phyloP scores from a whole-genome alignment of 495 filamentous ascomycete genomes.

The Baudoinia panamericana region DNA sequence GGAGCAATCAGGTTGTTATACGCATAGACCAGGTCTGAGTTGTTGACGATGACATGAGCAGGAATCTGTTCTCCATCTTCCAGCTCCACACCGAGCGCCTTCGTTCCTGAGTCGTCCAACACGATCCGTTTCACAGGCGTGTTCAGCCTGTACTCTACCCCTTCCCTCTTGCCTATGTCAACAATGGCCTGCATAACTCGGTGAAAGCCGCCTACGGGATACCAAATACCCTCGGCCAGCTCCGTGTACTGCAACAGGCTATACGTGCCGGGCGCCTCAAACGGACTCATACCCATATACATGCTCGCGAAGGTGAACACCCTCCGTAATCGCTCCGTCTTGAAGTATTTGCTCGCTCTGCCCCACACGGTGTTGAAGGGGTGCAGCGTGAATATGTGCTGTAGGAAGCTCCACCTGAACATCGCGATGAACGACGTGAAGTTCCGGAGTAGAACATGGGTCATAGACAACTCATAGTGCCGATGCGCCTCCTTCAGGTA shows the following conservation, averaged over 20 bases:
- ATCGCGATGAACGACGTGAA: conserved; percentile 44
- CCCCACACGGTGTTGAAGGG: conserved; percentile 52
- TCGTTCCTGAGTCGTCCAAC: conserved; percentile 32
- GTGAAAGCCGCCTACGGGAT: conserved; percentile 56
- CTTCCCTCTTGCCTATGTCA: conserved; percentile 40
- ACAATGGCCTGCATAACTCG: conserved; percentile 40
- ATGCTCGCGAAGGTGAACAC: conserved; percentile 63
- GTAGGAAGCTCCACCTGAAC: conserved; percentile 38
- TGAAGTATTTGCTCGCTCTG: conserved; percentile 48
- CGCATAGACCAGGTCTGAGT: conserved; percentile 57
- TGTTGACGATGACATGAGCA: conserved; percentile 51
- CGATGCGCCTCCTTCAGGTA: conserved; percentile 49
- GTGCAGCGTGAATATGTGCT: conserved; percentile 42
- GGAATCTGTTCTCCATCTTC: conserved; percentile 37
- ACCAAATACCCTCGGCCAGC: conserved; percentile 60
- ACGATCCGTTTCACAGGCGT: conserved; percentile 39
- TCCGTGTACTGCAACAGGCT: conserved; percentile 60
- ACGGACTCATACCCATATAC: conserved; percentile 68
- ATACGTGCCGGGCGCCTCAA: conserved; percentile 60
- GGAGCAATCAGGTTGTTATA: conserved; percentile 39
- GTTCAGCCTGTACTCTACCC: conserved; percentile 44
- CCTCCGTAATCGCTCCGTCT: conserved; percentile 48
- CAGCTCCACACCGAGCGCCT: conserved; percentile 43
- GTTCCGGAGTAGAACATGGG: conserved; percentile 47
- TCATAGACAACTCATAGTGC: conserved; percentile 51